Percentiles rank a stretch among this genome's conserved stretches.
Evolutionary conservation across 176 grass and related monocot genomes (phyloP).

Genomic region (Carex cristatella): DNA sequence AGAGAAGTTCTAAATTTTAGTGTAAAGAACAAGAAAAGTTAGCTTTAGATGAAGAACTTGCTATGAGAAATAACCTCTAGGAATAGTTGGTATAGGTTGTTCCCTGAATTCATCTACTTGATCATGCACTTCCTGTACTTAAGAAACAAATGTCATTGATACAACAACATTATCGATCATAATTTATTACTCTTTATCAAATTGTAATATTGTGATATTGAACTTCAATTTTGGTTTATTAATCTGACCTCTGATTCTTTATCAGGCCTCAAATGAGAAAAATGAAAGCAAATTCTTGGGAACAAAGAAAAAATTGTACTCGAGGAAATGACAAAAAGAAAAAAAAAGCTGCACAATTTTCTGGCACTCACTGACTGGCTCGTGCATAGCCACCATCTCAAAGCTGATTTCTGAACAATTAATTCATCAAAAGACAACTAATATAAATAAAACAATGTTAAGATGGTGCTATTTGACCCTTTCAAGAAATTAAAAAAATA

Average conservation of each 20-base stretch:
- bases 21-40: neutral
- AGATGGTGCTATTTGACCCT: too few relatives aligned
- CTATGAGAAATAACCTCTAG: conserved; percentile 19
- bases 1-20: too few relatives aligned
- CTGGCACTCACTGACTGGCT: neutral
- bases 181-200: neutral
- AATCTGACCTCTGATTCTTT: conserved; percentile 37
- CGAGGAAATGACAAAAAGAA: conserved; percentile 20
- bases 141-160: neutral
- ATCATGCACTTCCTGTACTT: conserved; percentile 5
- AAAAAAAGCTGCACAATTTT: neutral
- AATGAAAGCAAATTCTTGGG: conserved; percentile 49
- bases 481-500: too few relatives aligned
- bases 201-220: neutral
- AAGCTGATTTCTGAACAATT: neutral
- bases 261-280: conserved; percentile 24
- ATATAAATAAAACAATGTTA: conserved; percentile 22
- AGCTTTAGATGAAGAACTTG: conserved; percentile 10
- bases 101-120: conserved; percentile 18
- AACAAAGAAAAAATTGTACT: neutral
- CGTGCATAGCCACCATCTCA: neutral
- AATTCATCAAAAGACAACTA: neutral
- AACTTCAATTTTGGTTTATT: neutral
- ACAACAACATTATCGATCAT: neutral
- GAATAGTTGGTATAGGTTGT: conserved; percentile 6